These are phyloP conservation scores for Moniliella sp. DNA, from an alignment of 1,284 basidiomycete genomes.

Conservation along the genomic window DNA sequence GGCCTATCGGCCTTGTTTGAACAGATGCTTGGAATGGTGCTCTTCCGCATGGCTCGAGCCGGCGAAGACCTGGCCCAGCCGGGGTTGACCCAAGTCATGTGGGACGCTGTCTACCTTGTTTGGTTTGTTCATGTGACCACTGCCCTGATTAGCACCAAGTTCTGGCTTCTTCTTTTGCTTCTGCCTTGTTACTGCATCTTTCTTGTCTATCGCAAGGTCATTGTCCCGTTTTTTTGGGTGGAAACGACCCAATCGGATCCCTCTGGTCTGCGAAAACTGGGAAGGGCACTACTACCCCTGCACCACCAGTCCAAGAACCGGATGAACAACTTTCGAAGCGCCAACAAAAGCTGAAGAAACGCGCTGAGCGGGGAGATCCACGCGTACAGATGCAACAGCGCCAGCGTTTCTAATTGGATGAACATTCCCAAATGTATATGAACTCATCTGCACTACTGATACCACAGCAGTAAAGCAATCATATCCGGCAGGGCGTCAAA, in stretches of 20 bases:
- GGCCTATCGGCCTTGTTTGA: no score
- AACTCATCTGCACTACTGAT: no score
- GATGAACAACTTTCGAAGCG: conserved; percentile 14
- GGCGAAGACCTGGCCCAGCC: conserved; percentile 26
- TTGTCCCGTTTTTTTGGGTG: conserved; percentile 22
- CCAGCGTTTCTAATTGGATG: no score
- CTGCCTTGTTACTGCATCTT: conserved; percentile 32
- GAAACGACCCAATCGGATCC: conserved; percentile 10
- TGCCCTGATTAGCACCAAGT: conserved; percentile 18
- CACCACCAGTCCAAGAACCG: conserved; percentile 7
- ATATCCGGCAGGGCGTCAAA: no score
- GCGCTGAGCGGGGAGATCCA: conserved; percentile 18
- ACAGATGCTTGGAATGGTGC: no score
- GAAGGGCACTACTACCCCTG: conserved; percentile 3
- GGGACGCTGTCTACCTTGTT: conserved; percentile 34
- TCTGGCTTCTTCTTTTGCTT: conserved; percentile 30
- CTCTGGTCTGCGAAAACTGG: conserved; percentile 3
- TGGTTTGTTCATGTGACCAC: conserved; percentile 33
- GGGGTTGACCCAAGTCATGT: conserved; percentile 35
- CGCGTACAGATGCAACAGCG: conserved; percentile 5
- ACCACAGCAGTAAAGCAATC: no score
- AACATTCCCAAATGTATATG: no score
- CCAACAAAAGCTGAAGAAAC: conserved; percentile 26
- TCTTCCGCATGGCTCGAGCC: conserved; percentile 25
- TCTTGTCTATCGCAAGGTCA: conserved; percentile 19